Conservation (phyloP, 352 stramenopile genomes). For the Paralagenidium karlingii region DNA sequence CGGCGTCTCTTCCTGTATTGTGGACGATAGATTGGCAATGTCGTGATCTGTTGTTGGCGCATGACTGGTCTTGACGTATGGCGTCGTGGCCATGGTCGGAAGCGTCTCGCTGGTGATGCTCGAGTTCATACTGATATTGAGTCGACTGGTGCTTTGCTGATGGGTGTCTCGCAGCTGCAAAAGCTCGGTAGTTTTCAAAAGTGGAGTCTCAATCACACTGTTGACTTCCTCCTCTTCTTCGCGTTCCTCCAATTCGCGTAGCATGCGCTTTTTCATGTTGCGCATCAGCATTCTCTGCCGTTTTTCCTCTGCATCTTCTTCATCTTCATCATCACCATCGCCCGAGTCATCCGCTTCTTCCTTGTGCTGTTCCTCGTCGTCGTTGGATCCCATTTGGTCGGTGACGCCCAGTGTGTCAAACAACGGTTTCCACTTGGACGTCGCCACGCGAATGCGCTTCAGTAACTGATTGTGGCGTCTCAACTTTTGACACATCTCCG, state of each 20-base stretch:
- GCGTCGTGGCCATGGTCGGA: conserved; percentile 47
- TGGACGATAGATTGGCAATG: no score
- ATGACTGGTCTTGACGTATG: conserved; percentile 46
- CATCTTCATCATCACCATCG: background rate
- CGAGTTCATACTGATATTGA: no score
- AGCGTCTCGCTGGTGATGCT: conserved; percentile 53
- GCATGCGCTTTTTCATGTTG: background rate
- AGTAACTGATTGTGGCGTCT: conserved; percentile 64
- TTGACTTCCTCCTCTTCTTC: conserved; percentile 39
- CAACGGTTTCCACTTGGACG: conserved; percentile 61
- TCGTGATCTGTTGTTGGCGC: no score
- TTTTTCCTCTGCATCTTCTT: background rate
- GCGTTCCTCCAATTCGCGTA: conserved; percentile 15
- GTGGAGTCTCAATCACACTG: no score
- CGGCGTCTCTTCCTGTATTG: no score
- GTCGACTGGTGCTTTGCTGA: no score
- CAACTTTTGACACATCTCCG: conserved; percentile 58
- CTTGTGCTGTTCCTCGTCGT: no score
- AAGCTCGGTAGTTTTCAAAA: no score
- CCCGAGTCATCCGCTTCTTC: no score
- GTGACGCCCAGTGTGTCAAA: conserved; percentile 42
- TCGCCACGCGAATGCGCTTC: conserved; percentile 54
- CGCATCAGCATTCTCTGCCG: background rate
- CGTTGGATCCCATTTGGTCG: no score
- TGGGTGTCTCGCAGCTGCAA: no score